These are phyloP conservation scores for Allium sativum DNA, from an alignment of 106 monocot species.

Conservation along the genomic window DNA sequence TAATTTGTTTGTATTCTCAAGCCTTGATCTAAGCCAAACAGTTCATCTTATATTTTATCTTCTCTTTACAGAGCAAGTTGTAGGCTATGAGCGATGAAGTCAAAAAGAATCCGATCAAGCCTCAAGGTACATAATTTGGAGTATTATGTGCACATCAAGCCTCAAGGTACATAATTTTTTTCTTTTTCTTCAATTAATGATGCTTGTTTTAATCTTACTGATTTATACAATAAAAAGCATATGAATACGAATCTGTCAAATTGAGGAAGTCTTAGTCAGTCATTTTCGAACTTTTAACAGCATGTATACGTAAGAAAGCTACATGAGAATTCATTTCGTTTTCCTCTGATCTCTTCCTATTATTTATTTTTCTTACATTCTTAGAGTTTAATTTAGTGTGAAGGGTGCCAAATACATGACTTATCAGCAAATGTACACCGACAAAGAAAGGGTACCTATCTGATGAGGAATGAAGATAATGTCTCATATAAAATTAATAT, in stretches of 20 bases:
- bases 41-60: neutral
- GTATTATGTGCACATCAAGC: neutral
- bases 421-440: conserved; percentile 11
- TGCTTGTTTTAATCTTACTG: neutral
- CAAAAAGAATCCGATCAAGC: neutral
- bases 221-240: too few species aligned
- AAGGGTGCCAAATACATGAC: too few species aligned
- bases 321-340: too few species aligned
- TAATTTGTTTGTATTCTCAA: neutral
- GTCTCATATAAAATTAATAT: neutral
- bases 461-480: conserved; percentile 10
- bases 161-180: neutral
- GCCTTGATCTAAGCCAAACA: neutral
- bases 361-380: too few species aligned
- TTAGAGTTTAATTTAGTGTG: too few species aligned
- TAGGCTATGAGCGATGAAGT: neutral
- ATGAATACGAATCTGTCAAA: too few species aligned
- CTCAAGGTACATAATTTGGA: neutral
- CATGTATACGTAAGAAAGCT: too few species aligned
- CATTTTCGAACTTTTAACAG: too few species aligned
- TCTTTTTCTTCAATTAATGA: neutral
- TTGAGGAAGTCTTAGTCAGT: too few species aligned
- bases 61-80: neutral
- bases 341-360: too few species aligned
- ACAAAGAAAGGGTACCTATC: conserved; percentile 21